phyloP scores from a whole-genome alignment of 1,139 yeast species.

The Candida pseudoviswanathii region DNA sequence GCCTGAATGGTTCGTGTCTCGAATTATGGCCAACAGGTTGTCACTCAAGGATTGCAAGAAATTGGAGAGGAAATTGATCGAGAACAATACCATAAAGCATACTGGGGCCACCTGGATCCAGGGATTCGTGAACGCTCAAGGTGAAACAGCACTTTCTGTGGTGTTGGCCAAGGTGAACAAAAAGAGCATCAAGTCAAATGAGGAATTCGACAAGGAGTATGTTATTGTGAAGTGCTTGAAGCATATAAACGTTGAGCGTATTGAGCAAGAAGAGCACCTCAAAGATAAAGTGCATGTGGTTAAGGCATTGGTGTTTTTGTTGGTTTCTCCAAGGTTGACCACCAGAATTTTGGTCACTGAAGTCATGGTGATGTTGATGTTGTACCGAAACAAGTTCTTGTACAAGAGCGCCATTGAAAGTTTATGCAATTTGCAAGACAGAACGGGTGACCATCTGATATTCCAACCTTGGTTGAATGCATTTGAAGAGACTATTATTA shows the following conservation, averaged over 20 bases:
- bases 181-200: constrained; percentile 48
- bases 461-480: constrained; percentile 48
- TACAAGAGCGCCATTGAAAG: constrained; percentile 34
- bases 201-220: constrained; percentile 46
- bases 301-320: constrained; percentile 39
- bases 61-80: constrained; percentile 36
- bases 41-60: constrained; percentile 36
- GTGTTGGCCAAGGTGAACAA: constrained; percentile 41
- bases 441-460: constrained; percentile 35
- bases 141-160: constrained; percentile 48
- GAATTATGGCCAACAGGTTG: constrained; percentile 39
- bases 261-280: constrained; percentile 16
- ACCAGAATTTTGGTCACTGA: constrained; percentile 48
- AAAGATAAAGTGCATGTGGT: constrained; percentile 35
- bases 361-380: constrained; percentile 40
- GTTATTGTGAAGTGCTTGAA: constrained; percentile 42
- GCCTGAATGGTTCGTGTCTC: constrained; percentile 47
- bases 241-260: constrained; percentile 20
- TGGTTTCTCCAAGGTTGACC: constrained; percentile 43
- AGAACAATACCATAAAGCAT: constrained; percentile 22
- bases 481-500: constrained; percentile 39
- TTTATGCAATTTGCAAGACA: constrained; percentile 37
- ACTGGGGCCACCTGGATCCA: constrained; percentile 34
- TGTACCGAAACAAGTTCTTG: constrained; percentile 27
- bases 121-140: constrained; percentile 40